These are phyloP conservation scores for Teratosphaeria zuluensis DNA, from an alignment of 2,329 filamentous ascomycete species.

Conservation along the genomic window DNA sequence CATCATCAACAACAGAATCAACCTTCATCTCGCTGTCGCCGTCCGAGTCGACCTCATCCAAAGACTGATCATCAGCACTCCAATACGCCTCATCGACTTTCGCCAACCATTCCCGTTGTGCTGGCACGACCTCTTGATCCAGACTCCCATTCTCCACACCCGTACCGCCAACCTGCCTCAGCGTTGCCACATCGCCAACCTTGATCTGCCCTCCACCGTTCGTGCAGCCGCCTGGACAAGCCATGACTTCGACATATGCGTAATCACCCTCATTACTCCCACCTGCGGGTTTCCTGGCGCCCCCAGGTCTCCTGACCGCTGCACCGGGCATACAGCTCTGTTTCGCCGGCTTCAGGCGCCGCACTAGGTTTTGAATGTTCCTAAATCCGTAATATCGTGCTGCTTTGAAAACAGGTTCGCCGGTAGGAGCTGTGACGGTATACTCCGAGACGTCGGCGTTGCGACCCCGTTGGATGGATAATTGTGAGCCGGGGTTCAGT, in stretches of 20 bases:
- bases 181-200: conserved; percentile 59
- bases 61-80: conserved; percentile 15
- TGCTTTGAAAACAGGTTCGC: conserved; percentile 55
- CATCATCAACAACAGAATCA: conserved; percentile 1
- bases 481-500: conserved; percentile 59
- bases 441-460: conserved; percentile 92
- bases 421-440: conserved; percentile 45
- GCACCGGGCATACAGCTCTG: conserved; percentile 72
- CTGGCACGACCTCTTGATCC: conserved; percentile 43
- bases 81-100: conserved; percentile 53
- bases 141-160: conserved; percentile 26
- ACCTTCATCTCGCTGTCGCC: conserved; percentile 7
- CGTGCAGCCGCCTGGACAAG: conserved; percentile 95
- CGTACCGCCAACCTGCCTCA: conserved; percentile 26
- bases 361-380: conserved; percentile 95
- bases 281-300: conserved; percentile 28
- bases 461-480: conserved; percentile 64
- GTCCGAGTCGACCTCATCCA: conserved; percentile 7
- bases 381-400: conserved; percentile 95
- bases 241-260: conserved; percentile 97
- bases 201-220: conserved; percentile 97
- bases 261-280: conserved; percentile 48
- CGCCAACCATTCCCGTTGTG: conserved; percentile 78
- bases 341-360: conserved; percentile 74
- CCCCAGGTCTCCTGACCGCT: conserved; percentile 43